Percentiles rank a stretch among this genome's conserved stretches.
phyloP scores from a whole-genome alignment of 495 filamentous ascomycete species.

The Aspergillus avenaceus region DNA sequence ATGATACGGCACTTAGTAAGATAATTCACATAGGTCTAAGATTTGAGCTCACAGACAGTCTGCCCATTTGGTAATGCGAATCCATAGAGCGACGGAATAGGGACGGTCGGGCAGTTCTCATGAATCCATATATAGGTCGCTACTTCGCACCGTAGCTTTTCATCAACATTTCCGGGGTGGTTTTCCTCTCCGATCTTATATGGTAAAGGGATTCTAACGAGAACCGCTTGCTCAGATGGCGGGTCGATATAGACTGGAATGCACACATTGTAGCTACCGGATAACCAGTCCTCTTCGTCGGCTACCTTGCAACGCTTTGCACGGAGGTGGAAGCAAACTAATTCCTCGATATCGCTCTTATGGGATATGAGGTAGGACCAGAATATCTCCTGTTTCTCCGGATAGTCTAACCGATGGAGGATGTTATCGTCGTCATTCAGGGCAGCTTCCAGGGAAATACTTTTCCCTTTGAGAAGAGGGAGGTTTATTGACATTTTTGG shows the following conservation, averaged over 20 bases:
- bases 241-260: conserved; percentile 26
- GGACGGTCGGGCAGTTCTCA: conserved; percentile 29
- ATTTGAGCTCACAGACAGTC: conserved; percentile 13
- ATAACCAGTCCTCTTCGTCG: conserved; percentile 28
- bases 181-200: conserved; percentile 29
- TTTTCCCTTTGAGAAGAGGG: conserved; percentile 9
- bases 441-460: conserved; percentile 8
- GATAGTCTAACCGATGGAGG: conserved; percentile 9
- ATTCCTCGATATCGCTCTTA: conserved; percentile 14
- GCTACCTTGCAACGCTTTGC: conserved; percentile 18
- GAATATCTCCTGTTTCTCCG: conserved; percentile 5
- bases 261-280: conserved; percentile 41
- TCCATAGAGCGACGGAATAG: conserved; percentile 30
- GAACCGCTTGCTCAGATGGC: conserved; percentile 15
- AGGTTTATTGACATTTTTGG: too few species aligned
- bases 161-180: conserved; percentile 33
- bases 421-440: conserved; percentile 10
- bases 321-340: conserved; percentile 22
- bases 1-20: conserved; percentile 7
- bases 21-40: background rate
- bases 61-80: conserved; percentile 26
- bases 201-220: conserved; percentile 37
- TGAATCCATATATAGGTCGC: conserved; percentile 35
- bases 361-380: conserved; percentile 1
- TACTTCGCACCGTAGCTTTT: conserved; percentile 35